These are phyloP conservation scores for Puccinia polysora DNA, from an alignment of 1,284 basidiomycete genomes.

Conservation along the genomic window DNA sequence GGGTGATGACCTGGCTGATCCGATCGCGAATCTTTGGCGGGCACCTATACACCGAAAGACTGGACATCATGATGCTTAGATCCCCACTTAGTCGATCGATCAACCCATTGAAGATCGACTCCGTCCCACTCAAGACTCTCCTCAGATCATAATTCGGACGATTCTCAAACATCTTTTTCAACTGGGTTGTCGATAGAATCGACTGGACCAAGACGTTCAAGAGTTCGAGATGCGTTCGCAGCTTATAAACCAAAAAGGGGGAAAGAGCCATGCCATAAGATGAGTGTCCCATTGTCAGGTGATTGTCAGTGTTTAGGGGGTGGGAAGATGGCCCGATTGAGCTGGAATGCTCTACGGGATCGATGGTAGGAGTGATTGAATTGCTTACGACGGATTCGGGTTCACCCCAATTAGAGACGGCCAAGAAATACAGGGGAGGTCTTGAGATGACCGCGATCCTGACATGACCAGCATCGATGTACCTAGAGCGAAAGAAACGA, in stretches of 20 bases:
- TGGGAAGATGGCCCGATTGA: too few species aligned
- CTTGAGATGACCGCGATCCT: constrained; percentile 80
- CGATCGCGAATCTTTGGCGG: constrained; percentile 56
- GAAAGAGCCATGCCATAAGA: too few species aligned
- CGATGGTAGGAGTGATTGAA: neutral
- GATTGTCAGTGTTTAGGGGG: too few species aligned
- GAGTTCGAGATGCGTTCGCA: constrained; percentile 86
- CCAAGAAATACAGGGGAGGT: constrained; percentile 83
- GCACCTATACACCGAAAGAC: constrained; percentile 46
- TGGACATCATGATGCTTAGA: constrained; percentile 62
- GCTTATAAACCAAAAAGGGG: constrained; percentile 61
- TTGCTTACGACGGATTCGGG: constrained; percentile 80
- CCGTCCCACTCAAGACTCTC: constrained; percentile 73
- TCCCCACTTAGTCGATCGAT: constrained; percentile 69
- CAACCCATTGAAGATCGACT: constrained; percentile 70
- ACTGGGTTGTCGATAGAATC: constrained; percentile 76
- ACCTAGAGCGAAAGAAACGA: constrained; percentile 51
- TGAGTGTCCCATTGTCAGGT: too few species aligned
- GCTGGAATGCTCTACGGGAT: too few species aligned
- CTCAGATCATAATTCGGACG: constrained; percentile 86
- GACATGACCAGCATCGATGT: constrained; percentile 68
- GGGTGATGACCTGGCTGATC: constrained; percentile 70
- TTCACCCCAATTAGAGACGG: constrained; percentile 83
- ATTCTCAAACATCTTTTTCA: constrained; percentile 77
- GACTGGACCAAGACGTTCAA: constrained; percentile 87